A percentile compares a stretch with the other conserved stretches of the same genome.
Evolutionary conservation across 345 rosid species (phyloP).

Genomic region (Euclidium syriacum): DNA sequence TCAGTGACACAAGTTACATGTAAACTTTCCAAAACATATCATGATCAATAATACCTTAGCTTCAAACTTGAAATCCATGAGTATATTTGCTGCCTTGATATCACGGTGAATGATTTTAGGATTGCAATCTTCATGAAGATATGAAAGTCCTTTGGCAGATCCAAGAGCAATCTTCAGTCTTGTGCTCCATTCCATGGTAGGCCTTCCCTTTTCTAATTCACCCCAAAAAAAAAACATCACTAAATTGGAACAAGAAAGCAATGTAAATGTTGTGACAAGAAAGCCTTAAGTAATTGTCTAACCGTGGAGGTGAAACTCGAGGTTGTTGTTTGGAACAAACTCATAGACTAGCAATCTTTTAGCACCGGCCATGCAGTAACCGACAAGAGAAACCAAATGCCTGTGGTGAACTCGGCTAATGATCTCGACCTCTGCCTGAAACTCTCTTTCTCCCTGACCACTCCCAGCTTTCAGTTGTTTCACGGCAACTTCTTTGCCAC

Average conservation of each 20-base stretch:
- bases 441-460: slow-evolving; percentile 63
- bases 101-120: slow-evolving; percentile 95
- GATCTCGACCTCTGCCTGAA: slow-evolving; percentile 67
- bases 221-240: not conserved
- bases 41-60: slow-evolving; percentile 49
- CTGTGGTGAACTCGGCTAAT: slow-evolving; percentile 66
- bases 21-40: not conserved
- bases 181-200: slow-evolving; percentile 72
- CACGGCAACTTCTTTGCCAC: slow-evolving; percentile 58
- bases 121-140: slow-evolving; percentile 96
- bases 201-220: slow-evolving; percentile 54
- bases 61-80: slow-evolving; percentile 78
- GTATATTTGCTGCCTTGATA: slow-evolving; percentile 83
- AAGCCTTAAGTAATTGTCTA: slow-evolving; percentile 6
- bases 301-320: slow-evolving; percentile 71
- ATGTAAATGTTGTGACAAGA: not conserved
- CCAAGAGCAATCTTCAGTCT: slow-evolving; percentile 81
- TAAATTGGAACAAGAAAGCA: not conserved
- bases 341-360: slow-evolving; percentile 69
- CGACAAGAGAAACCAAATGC: slow-evolving; percentile 67
- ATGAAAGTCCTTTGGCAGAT: slow-evolving; percentile 90
- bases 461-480: slow-evolving; percentile 63
- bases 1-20: not conserved
- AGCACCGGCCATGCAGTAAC: slow-evolving; percentile 50
- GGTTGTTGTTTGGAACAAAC: slow-evolving; percentile 55